Evolutionary conservation across 208 protist genomes (phyloP), one percentile per base, ranked within the genome.

Genomic region (Leishmania arabica): DNA sequence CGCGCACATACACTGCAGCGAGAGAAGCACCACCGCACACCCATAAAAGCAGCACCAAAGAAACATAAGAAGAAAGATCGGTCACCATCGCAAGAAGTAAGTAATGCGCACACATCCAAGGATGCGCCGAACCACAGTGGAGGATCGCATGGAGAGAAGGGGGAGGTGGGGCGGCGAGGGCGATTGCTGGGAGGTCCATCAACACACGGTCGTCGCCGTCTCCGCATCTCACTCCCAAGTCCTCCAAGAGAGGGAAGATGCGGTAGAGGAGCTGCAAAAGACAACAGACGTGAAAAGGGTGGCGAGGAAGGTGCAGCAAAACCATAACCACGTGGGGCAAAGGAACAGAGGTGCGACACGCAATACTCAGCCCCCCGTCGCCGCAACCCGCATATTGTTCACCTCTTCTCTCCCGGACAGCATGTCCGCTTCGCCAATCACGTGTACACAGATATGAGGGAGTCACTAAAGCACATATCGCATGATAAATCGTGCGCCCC

Each of bases 61-160:
- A 75, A 17, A 77, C 64, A 70, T 42, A 49, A 77, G 37, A 74
- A 77, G 37, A 74, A 70, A 42, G 13, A 60, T 34, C 58, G 21
- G 58, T 27, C 34, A 64, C 11, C 13, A 34, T 17, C 58, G 5
- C 0, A 62, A 3, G 1, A 76, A 64, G 27, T 31, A 27, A 64
- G 19, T 64, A 17, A 34, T 64, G 27, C 1, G 58, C 19, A 21
- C 54, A 27, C 54, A 58, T 24, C 54, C 21, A 58, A 58, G 21
- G 58, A 64, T 64, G 27, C 6, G 58, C n/a, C 62, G 31, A 31
- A 68, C 31, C 13, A 7, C 31, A 19, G 31, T 40, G 31, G 62
- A 21, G 62, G 62, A 68, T 7, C 31, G 31, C 58, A 27, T 64
- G 31, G 31, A 24, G 0, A 62, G 56, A 7, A 15, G 31, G 13